These are phyloP conservation scores for Thymus quinquecostatus DNA, from an alignment of 257 asterid genomes.

Conservation along the genomic window DNA sequence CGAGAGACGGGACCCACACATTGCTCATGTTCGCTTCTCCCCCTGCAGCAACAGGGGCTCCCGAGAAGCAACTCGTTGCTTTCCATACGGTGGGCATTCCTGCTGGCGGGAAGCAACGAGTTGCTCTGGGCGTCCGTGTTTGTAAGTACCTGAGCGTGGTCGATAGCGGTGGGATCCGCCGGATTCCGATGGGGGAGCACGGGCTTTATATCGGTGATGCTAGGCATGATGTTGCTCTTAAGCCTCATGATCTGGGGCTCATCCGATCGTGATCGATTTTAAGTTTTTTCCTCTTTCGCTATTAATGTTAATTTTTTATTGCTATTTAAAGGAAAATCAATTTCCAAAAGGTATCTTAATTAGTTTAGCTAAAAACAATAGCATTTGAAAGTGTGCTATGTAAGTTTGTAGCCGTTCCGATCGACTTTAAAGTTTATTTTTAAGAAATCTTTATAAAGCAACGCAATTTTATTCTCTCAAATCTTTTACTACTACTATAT, in stretches of 20 bases:
- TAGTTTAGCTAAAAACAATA: too few relatives aligned
- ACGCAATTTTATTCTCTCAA: too few relatives aligned
- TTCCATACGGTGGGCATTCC: conserved; percentile 56
- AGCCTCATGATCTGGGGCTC: conserved; percentile 38
- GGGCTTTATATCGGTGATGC: conserved; percentile 59
- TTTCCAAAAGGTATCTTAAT: too few relatives aligned
- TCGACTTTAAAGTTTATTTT: too few relatives aligned
- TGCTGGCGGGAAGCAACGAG: conserved; percentile 38
- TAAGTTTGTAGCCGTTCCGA: too few relatives aligned
- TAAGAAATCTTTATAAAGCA: too few relatives aligned
- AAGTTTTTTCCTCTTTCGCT: too few relatives aligned
- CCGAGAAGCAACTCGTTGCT: conserved; percentile 65
- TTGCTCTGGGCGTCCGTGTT: conserved; percentile 50
- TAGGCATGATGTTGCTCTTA: conserved; percentile 55
- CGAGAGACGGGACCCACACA: conserved; percentile 63
- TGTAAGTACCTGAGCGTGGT: conserved; percentile 81
- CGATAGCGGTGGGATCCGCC: conserved; percentile 60
- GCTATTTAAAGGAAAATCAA: too few relatives aligned
- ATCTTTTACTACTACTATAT: too few relatives aligned
- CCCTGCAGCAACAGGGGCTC: conserved; percentile 50
- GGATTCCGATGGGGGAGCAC: conserved; percentile 77
- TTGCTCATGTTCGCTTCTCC: conserved; percentile 66
- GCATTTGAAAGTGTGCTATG: too few relatives aligned
- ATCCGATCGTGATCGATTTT: conserved; percentile 34
- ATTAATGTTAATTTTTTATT: too few relatives aligned